Base-by-base conservation (phyloP, 148 eudicot genomes). In the Persicaria maculosa region DNA sequence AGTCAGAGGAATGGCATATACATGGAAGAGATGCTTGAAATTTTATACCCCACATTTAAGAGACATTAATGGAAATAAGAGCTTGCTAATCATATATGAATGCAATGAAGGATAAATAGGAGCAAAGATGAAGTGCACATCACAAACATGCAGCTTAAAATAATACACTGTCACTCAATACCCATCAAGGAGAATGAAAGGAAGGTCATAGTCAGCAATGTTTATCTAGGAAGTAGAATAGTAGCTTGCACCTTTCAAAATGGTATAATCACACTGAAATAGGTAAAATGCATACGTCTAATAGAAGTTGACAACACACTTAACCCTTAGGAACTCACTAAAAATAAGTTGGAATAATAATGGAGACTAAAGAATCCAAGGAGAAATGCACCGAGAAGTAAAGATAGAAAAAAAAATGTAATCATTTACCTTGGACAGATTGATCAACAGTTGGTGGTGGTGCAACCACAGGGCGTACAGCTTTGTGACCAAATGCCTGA, bases 401-500 rank as follows among this genome's bases (percentile, higher is more conserved):
- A 62, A 12, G 2, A 25, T 47, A 61, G 70, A 44, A 16, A 81
- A 43, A 81, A 43, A 43, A 52, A 73, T 17, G 8, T 15, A 72
- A 31, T 36, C 20, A 17, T 72, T 31, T 31, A 73, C 61, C 75
- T 73, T 55, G 67, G 14, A 55, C 46, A 31, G 80, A 48, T 9
- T 77, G 79, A 77, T 76, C 78, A 36, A 68, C 20, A 7, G 84
- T 78, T 55, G 74, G 68, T 46, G 73, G 44, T 67, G 80, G 74
- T 75, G 61, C 75, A 68, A 47, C 78, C 44, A 85, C 69, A 75
- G 81, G 85, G 15, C 84, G 88, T n/a, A 76, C 84, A 19, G 97
- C 79, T 52, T 77, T 55, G n/a, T 78, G 81, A 53, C 93, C 93
- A 84, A 95, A 92, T 50, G 97, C 98, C 74, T 95, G 90, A 31